phyloP scores from a whole-genome alignment of 257 asterid genomes.

The Fraxinus quadrangulata region DNA sequence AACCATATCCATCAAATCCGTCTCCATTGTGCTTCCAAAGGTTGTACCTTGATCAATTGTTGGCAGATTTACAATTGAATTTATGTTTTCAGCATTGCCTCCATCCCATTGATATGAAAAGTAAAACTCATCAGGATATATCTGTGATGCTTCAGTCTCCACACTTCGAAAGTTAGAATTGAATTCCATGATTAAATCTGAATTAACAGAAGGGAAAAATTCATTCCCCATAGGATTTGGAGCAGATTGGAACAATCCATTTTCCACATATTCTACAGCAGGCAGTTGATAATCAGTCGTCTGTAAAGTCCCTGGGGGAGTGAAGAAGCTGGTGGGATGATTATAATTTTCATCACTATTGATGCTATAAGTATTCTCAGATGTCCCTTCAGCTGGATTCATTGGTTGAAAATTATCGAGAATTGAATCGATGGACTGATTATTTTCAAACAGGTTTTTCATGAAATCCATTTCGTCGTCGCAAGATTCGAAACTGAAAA shows the following conservation, averaged over 20 bases:
- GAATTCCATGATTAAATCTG: slow-evolving; percentile 3
- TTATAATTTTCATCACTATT: not conserved
- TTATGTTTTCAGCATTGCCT: slow-evolving; percentile 9
- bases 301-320: not conserved
- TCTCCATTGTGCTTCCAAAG: slow-evolving; percentile 23
- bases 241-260: not conserved
- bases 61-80: slow-evolving; percentile 10
- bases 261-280: not conserved
- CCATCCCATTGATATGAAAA: slow-evolving; percentile 29
- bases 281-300: not conserved
- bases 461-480: slow-evolving; percentile 65
- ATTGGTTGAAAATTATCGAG: not conserved
- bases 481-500: slow-evolving; percentile 32
- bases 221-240: not conserved
- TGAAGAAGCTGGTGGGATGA: not conserved
- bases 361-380: not conserved
- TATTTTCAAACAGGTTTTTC: slow-evolving; percentile 41
- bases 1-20: slow-evolving; percentile 38
- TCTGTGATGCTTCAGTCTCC: not conserved
- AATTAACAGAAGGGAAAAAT: not conserved
- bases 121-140: not conserved
- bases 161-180: not conserved
- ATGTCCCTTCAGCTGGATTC: not conserved
- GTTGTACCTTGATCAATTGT: slow-evolving; percentile 8
- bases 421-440: not conserved